These are phyloP conservation scores for Vaccinium vitisidaea DNA, from an alignment of 148 eudicot genomes.

Conservation along the genomic window DNA sequence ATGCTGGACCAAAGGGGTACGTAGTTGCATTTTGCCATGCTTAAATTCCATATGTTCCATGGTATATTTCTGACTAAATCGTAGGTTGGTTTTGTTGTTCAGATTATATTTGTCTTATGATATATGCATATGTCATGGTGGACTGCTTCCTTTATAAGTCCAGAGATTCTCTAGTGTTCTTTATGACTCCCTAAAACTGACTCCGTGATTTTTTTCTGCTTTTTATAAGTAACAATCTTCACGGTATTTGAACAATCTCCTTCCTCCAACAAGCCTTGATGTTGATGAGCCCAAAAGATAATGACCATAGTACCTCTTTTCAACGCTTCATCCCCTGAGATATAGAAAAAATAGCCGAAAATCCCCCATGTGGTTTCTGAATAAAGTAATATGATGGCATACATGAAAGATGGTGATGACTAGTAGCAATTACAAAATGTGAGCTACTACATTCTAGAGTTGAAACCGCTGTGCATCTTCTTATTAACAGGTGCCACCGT, in stretches of 20 bases:
- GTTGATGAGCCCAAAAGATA: background rate
- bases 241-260: background rate
- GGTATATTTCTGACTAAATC: background rate
- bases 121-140: background rate
- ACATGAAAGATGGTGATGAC: background rate
- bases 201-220: background rate
- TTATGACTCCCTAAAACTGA: background rate
- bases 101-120: background rate
- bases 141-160: background rate
- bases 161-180: background rate
- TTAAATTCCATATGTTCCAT: background rate
- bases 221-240: background rate
- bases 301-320: background rate
- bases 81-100: background rate
- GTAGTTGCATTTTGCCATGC: slow-evolving; percentile 17
- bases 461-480: background rate
- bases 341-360: background rate
- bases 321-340: background rate
- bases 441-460: background rate
- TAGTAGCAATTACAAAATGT: background rate
- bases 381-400: background rate
- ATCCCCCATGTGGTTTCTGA: background rate
- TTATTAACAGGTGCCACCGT: background rate
- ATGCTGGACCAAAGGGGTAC: slow-evolving; percentile 98
- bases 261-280: slow-evolving; percentile 5